Percentiles rank a stretch among this genome's conserved stretches.
These are phyloP conservation scores for Geosiphon pyriformis DNA, from an alignment of 192 early-diverging fungal species.

Conservation along the genomic window DNA sequence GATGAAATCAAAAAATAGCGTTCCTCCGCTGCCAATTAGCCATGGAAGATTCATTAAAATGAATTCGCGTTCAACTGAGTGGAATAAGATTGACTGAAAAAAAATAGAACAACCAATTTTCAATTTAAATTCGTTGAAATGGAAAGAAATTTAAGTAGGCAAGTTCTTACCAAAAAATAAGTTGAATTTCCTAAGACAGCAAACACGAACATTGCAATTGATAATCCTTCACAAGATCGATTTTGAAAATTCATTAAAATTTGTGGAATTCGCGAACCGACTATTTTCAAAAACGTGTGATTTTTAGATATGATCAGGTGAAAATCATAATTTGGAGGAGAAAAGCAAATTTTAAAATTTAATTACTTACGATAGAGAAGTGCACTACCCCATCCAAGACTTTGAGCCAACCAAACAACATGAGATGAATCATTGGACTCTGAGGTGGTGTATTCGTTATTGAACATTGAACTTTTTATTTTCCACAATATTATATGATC, in stretches of 20 bases:
- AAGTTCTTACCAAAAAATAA: slow-evolving; percentile 43
- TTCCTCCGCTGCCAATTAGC: slow-evolving; percentile 71
- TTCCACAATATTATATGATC: background rate
- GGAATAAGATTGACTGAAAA: slow-evolving; percentile 70
- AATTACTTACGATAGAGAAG: slow-evolving; percentile 46
- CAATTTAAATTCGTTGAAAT: too few relatives aligned
- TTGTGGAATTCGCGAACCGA: slow-evolving; percentile 72
- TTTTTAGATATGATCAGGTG: too few relatives aligned
- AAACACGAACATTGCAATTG: slow-evolving; percentile 80
- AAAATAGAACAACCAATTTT: too few relatives aligned
- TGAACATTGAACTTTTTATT: background rate
- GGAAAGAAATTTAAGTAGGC: too few relatives aligned
- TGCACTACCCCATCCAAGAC: slow-evolving; percentile 71
- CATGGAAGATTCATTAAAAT: slow-evolving; percentile 69
- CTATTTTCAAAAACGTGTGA: too few relatives aligned
- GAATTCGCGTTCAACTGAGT: slow-evolving; percentile 59
- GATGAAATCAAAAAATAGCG: slow-evolving; percentile 68
- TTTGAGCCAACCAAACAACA: slow-evolving; percentile 46
- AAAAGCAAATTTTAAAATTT: too few relatives aligned
- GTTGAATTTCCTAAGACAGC: slow-evolving; percentile 71
- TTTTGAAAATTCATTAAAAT: slow-evolving; percentile 72
- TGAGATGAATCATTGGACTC: background rate
- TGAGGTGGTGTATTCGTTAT: too few relatives aligned
- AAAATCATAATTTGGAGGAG: too few relatives aligned
- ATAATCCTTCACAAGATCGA: slow-evolving; percentile 72